Evolutionary conservation across 192 early-diverging fungal species (phyloP).

Genomic region (Irineochytrium annulatum): DNA sequence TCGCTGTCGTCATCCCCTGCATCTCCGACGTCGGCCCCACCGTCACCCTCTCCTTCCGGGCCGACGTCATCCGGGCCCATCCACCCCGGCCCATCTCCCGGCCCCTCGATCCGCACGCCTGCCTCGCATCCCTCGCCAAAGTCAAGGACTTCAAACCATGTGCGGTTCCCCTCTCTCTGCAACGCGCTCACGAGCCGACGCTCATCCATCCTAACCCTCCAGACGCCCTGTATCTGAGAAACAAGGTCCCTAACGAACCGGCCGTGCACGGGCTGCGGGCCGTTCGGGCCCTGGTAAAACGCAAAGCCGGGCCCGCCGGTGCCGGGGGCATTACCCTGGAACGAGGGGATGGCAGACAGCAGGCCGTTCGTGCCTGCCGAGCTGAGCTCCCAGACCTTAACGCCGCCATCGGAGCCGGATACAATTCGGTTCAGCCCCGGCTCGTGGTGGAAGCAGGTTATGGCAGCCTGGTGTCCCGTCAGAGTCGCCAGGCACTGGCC

Average conservation of each 20-base stretch:
- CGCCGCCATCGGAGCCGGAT: conserved; percentile 86
- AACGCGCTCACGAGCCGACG: conserved; percentile 66
- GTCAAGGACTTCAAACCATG: conserved; percentile 82
- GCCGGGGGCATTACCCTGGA: conserved; percentile 9
- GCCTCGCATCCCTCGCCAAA: conserved; percentile 64
- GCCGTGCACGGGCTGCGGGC: conserved; percentile 52
- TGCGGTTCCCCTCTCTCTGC: conserved; percentile 49
- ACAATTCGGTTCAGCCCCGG: conserved; percentile 77
- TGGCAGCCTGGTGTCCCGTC: conserved; percentile 80
- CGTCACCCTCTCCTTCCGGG: conserved; percentile 22
- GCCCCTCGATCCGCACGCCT: conserved; percentile 30
- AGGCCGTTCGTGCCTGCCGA: conserved; percentile 37
- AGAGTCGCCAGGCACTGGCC: conserved; percentile 60
- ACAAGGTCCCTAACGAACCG: conserved; percentile 79
- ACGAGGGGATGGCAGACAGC: too few species aligned
- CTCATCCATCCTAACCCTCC: conserved; percentile 93
- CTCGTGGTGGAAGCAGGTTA: conserved; percentile 99
- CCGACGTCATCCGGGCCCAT: conserved; percentile 17
- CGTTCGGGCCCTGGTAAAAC: conserved; percentile 39
- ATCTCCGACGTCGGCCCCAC: conserved; percentile 4
- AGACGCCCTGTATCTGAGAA: conserved; percentile 77
- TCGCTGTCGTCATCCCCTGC: not conserved
- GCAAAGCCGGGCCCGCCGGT: conserved; percentile 19
- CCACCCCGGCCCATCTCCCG: conserved; percentile 29
- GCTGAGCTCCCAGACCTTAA: conserved; percentile 96